Conservation (phyloP, 2,329 filamentous ascomycete species). For the Cladophialophora exuberans region DNA sequence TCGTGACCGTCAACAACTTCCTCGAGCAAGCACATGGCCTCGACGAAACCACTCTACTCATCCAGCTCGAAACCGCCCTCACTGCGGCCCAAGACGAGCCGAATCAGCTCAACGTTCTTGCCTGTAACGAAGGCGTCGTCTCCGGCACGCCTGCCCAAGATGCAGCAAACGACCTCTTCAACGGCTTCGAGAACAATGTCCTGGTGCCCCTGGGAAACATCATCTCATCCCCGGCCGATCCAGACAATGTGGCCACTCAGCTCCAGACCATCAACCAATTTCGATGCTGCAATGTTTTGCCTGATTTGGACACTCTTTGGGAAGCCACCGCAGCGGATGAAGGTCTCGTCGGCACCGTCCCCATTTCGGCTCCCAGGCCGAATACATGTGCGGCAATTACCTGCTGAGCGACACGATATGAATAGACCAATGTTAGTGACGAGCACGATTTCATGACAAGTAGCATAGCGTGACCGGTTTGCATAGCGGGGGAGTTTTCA, state of each 20-base stretch:
- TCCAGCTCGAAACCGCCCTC: neutral
- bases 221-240: conserved; percentile 5
- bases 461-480: too few species aligned
- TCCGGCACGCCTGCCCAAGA: conserved; percentile 7
- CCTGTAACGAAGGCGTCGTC: conserved; percentile 9
- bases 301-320: conserved; percentile 18
- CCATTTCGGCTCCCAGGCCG: conserved; percentile 10
- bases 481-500: too few species aligned
- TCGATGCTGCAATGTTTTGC: conserved; percentile 20
- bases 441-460: too few species aligned
- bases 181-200: conserved; percentile 17
- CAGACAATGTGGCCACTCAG: neutral
- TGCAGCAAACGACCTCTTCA: conserved; percentile 14
- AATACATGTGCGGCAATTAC: conserved; percentile 12
- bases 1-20: conserved; percentile 20
- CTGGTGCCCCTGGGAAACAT: conserved; percentile 15
- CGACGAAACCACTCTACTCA: conserved; percentile 4
- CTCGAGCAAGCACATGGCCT: conserved; percentile 14
- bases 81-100: conserved; percentile 18
- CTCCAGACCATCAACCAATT: conserved; percentile 21
- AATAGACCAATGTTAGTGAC: too few species aligned
- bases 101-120: conserved; percentile 14
- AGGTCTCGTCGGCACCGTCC: conserved; percentile 9
- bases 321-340: conserved; percentile 13
- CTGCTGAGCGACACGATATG: too few species aligned